phyloP scores from a whole-genome alignment of 352 stramenopile genomes.

The Globisporangium rhizosaccharum region DNA sequence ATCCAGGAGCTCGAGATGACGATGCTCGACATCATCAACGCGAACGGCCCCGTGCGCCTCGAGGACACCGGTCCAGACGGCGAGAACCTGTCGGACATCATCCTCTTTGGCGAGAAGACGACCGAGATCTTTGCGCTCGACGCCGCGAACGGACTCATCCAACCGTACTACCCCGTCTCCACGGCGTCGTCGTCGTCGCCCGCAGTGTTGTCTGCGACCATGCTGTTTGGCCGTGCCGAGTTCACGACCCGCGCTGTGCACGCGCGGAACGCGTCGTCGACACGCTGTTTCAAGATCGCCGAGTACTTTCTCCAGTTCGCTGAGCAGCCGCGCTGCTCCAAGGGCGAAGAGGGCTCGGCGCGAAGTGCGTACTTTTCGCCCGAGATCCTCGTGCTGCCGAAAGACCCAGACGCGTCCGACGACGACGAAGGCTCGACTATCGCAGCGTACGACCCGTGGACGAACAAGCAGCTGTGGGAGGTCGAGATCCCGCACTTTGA shows the following conservation, averaged over 20 bases:
- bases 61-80: constrained; percentile 18
- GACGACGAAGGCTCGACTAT: constrained; percentile 67
- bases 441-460: constrained; percentile 65
- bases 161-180: constrained; percentile 31
- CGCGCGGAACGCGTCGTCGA: constrained; percentile 45
- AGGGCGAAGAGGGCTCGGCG: constrained; percentile 17
- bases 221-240: constrained; percentile 72
- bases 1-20: constrained; percentile 72
- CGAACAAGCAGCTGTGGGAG: constrained; percentile 66
- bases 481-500: constrained; percentile 67
- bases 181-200: constrained; percentile 18
- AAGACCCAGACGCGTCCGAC: constrained; percentile 37
- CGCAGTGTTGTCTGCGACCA: constrained; percentile 18
- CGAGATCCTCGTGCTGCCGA: constrained; percentile 55
- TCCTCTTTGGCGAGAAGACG: constrained; percentile 73
- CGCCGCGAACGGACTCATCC: constrained; percentile 47
- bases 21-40: constrained; percentile 70
- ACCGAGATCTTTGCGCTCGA: constrained; percentile 73
- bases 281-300: constrained; percentile 74
- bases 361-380: constrained; percentile 19
- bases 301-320: constrained; percentile 83
- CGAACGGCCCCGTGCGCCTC: constrained; percentile 64
- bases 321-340: constrained; percentile 38
- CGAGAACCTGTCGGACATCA: constrained; percentile 42
- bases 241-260: constrained; percentile 67